These are phyloP conservation scores for Scleroderma citrinum DNA, from an alignment of 768 basidiomycete genomes.

Conservation along the genomic window DNA sequence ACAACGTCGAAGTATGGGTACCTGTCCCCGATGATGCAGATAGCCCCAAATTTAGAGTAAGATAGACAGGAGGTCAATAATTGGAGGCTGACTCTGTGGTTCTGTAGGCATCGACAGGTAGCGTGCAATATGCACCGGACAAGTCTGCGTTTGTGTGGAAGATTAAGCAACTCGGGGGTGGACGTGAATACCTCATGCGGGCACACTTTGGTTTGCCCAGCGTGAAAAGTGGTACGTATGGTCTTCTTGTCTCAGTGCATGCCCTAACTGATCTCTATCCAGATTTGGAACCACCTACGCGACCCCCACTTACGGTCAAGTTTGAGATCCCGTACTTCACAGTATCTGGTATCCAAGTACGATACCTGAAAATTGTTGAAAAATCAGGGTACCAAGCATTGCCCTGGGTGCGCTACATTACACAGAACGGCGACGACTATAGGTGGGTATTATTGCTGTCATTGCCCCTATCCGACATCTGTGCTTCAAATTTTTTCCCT, in stretches of 20 bases:
- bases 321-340: constrained; percentile 99
- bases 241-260: constrained; percentile 23
- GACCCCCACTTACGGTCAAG: constrained; percentile 93
- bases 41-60: constrained; percentile 91
- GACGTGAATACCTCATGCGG: constrained; percentile 95
- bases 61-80: not conserved
- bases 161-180: constrained; percentile 95
- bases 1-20: constrained; percentile 98
- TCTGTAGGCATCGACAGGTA: constrained; percentile 83
- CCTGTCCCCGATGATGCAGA: constrained; percentile 99
- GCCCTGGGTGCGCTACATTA: constrained; percentile 94
- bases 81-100: not conserved
- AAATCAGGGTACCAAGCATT: constrained; percentile 96
- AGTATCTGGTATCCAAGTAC: constrained; percentile 93
- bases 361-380: constrained; percentile 97
- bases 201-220: constrained; percentile 96
- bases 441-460: constrained; percentile 45
- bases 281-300: constrained; percentile 66
- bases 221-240: constrained; percentile 74
- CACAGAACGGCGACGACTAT: constrained; percentile 88
- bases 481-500: constrained; percentile 1
- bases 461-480: not conserved
- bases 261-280: constrained; percentile 30
- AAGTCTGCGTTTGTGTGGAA: constrained; percentile 99
- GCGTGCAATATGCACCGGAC: constrained; percentile 95